A percentile compares a stretch with the other conserved stretches of the same genome.
Conservation (phyloP, 2,329 filamentous ascomycete genomes). For the Aspergillus phoenicis region DNA sequence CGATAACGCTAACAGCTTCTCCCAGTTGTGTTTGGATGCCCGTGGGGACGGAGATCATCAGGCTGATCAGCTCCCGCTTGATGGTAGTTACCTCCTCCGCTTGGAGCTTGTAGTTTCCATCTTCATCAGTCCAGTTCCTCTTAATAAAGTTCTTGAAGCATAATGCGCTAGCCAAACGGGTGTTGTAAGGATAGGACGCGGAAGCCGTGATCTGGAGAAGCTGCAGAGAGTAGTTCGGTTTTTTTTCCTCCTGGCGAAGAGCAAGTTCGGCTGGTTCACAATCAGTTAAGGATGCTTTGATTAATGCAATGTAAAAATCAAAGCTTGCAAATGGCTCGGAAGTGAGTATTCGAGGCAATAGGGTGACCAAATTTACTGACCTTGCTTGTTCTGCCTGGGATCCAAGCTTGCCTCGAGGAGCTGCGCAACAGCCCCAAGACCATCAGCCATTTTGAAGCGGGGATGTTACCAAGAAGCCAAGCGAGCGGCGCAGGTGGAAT, state of each 20-base stretch:
- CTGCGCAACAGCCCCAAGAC: slow-evolving; percentile 69
- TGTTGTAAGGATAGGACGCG: slow-evolving; percentile 70
- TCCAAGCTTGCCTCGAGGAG: slow-evolving; percentile 90
- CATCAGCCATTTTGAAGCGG: slow-evolving; percentile 58
- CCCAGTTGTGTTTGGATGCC: slow-evolving; percentile 91
- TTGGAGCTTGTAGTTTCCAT: slow-evolving; percentile 88
- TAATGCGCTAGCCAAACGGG: slow-evolving; percentile 81
- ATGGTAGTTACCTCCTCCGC: slow-evolving; percentile 82
- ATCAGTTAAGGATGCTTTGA: slow-evolving; percentile 1
- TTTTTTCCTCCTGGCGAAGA: slow-evolving; percentile 76
- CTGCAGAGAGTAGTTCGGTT: slow-evolving; percentile 82
- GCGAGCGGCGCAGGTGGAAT: slow-evolving; percentile 4
- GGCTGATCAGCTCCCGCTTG: slow-evolving; percentile 90
- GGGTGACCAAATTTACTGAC: slow-evolving; percentile 53
- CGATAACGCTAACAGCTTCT: slow-evolving; percentile 95
- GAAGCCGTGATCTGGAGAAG: slow-evolving; percentile 89
- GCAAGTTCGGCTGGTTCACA: slow-evolving; percentile 70
- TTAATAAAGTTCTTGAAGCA: slow-evolving; percentile 99
- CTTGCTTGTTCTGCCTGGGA: slow-evolving; percentile 84
- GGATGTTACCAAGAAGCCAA: background rate
- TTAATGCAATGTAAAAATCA: background rate
- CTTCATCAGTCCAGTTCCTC: slow-evolving; percentile 92
- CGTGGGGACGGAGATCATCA: slow-evolving; percentile 91
- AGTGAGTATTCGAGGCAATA: background rate
- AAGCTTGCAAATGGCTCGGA: background rate